Evolutionary conservation across 2,329 filamentous ascomycete species (phyloP).

Genomic region (Madurella mycetomatis): DNA sequence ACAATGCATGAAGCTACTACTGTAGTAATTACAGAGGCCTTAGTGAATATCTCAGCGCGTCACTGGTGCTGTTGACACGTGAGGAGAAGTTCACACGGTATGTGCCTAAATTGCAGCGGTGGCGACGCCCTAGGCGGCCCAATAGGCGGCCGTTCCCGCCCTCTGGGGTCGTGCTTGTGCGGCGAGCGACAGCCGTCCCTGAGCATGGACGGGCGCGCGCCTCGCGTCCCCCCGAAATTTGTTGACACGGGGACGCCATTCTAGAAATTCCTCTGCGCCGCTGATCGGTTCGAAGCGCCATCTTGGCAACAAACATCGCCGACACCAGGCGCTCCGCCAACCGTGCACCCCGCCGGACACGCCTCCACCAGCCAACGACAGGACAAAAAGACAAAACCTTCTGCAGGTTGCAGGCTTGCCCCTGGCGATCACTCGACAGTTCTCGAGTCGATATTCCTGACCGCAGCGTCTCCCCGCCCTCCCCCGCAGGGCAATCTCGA

Average conservation of each 20-base stretch:
- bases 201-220: constrained; percentile 12
- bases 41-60: too few relatives aligned
- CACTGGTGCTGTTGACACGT: constrained; percentile 14
- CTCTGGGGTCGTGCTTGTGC: not conserved
- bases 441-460: not conserved
- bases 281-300: not conserved
- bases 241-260: constrained; percentile 27
- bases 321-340: constrained; percentile 1
- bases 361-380: not conserved
- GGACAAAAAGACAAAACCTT: not conserved
- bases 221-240: constrained; percentile 27
- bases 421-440: constrained; percentile 3
- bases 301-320: not conserved
- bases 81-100: constrained; percentile 11
- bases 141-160: constrained; percentile 15
- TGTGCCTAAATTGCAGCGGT: constrained; percentile 19
- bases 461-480: constrained; percentile 1
- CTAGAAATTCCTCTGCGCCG: constrained; percentile 10
- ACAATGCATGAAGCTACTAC: too few relatives aligned
- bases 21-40: too few relatives aligned
- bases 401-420: not conserved
- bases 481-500: constrained; percentile 10
- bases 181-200: too few relatives aligned
- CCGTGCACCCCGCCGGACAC: not conserved
- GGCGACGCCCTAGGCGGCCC: constrained; percentile 13